These are phyloP conservation scores for Metschnikowia continentalis DNA, from an alignment of 805 yeast genomes.

Conservation along the genomic window DNA sequence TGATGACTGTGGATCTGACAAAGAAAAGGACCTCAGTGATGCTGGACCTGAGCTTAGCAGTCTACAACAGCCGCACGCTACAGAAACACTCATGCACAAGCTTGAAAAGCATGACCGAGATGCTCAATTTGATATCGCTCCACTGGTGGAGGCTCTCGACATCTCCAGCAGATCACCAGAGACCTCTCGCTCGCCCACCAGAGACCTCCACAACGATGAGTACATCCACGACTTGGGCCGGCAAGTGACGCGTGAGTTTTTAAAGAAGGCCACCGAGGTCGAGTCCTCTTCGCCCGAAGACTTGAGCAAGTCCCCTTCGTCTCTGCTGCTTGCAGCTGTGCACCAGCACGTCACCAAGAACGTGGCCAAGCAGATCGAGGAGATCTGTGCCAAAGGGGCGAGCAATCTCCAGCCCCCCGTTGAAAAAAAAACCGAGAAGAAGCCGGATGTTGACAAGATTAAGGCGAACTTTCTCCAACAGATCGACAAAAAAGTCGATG, in stretches of 20 bases:
- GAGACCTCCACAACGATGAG: conserved; percentile 7
- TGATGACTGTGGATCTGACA: background rate
- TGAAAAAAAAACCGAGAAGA: background rate
- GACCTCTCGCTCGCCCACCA: background rate
- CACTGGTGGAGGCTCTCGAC: conserved; percentile 1
- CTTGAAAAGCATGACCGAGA: background rate
- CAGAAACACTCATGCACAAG: background rate
- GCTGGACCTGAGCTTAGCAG: background rate
- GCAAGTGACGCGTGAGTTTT: conserved; percentile 30
- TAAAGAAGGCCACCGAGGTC: conserved; percentile 31
- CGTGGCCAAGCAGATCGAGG: conserved; percentile 28
- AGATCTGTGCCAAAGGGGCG: conserved; percentile 7
- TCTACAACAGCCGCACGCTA: conserved; percentile 1
- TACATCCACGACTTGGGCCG: conserved; percentile 32
- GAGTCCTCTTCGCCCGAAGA: conserved; percentile 16
- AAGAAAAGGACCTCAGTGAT: background rate
- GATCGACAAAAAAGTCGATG: conserved; percentile 27
- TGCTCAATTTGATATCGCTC: background rate
- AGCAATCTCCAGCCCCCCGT: conserved; percentile 9
- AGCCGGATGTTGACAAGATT: conserved; percentile 17
- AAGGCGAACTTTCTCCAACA: conserved; percentile 23
- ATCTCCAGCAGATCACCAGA: background rate
- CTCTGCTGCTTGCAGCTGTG: conserved; percentile 20
- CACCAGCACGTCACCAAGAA: conserved; percentile 28
- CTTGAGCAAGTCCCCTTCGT: conserved; percentile 6